phyloP scores from a whole-genome alignment of 2,329 filamentous ascomycete genomes.

The Claviceps maximensis region DNA sequence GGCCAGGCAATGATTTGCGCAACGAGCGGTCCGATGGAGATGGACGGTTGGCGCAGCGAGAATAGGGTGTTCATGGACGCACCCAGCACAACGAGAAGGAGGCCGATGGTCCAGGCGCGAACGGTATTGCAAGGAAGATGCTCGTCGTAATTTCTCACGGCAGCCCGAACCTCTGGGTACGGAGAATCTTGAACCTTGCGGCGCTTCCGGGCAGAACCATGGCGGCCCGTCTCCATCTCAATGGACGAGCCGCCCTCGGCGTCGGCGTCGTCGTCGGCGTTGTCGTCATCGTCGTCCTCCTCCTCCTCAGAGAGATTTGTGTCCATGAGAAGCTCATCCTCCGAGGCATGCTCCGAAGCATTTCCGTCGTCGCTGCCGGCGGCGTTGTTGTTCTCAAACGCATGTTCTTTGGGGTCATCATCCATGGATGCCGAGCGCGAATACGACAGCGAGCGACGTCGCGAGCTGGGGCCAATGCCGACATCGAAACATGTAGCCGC shows the following conservation, averaged over 20 bases:
- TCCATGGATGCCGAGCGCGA: slow-evolving; percentile 12
- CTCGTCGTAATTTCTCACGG: slow-evolving; percentile 51
- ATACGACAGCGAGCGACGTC: slow-evolving; percentile 16
- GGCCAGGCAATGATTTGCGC: slow-evolving; percentile 53
- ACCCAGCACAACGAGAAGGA: slow-evolving; percentile 41
- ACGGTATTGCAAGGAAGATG: slow-evolving; percentile 53
- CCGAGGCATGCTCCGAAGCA: slow-evolving; percentile 30
- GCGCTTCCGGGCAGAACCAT: slow-evolving; percentile 17
- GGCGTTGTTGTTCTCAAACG: slow-evolving; percentile 29
- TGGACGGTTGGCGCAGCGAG: slow-evolving; percentile 47
- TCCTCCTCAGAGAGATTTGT: slow-evolving; percentile 35
- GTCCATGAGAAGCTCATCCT: slow-evolving; percentile 38
- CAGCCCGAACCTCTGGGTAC: slow-evolving; percentile 52
- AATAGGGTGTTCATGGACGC: slow-evolving; percentile 51
- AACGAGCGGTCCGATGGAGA: slow-evolving; percentile 46
- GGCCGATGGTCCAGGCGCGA: slow-evolving; percentile 50
- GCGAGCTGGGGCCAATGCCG: slow-evolving; percentile 11
- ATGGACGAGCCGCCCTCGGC: slow-evolving; percentile 5
- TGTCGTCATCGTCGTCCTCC: slow-evolving; percentile 12
- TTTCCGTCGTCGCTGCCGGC: slow-evolving; percentile 31
- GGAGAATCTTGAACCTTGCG: slow-evolving; percentile 44
- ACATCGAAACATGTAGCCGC: slow-evolving; percentile 13
- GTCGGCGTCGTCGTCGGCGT: not conserved
- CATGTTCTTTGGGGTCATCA: slow-evolving; percentile 17
- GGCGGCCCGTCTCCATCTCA: slow-evolving; percentile 7